Percentiles rank a stretch among this genome's conserved stretches.
Conservation (phyloP, 116 monocot species). For the Iris pallida region DNA sequence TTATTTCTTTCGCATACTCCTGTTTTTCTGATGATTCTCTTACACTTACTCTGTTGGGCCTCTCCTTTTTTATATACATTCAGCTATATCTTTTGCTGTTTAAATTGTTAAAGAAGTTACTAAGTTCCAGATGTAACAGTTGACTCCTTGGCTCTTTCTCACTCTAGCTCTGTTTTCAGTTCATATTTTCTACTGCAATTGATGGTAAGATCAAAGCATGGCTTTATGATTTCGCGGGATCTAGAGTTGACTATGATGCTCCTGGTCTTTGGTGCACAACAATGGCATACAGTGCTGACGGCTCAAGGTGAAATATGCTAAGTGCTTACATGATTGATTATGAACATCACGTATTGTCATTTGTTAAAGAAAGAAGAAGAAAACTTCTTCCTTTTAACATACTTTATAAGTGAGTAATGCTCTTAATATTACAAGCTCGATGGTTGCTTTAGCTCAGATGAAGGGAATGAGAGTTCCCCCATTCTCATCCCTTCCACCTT, state of each 20-base stretch:
- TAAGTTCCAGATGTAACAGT: slow-evolving; percentile 92
- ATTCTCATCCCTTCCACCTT: too few relatives aligned
- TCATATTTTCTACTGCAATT: slow-evolving; percentile 58
- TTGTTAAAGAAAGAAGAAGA: too few relatives aligned
- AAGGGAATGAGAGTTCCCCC: too few relatives aligned
- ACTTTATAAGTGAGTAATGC: too few relatives aligned
- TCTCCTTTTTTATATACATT: too few relatives aligned
- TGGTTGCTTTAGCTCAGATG: too few relatives aligned
- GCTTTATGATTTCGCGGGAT: slow-evolving; percentile 61
- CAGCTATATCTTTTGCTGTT: too few relatives aligned
- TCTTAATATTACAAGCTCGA: too few relatives aligned
- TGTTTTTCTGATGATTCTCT: too few relatives aligned
- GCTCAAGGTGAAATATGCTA: slow-evolving; percentile 19
- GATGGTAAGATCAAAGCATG: slow-evolving; percentile 85
- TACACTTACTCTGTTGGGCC: too few relatives aligned
- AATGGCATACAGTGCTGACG: slow-evolving; percentile 72
- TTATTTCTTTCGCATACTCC: slow-evolving; percentile 7
- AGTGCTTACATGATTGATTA: background rate
- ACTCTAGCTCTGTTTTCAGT: slow-evolving; percentile 32
- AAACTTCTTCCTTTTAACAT: too few relatives aligned
- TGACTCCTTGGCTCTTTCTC: slow-evolving; percentile 8
- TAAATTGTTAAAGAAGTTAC: slow-evolving; percentile 7
- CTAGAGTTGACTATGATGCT: slow-evolving; percentile 72
- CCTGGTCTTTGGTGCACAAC: slow-evolving; percentile 67
- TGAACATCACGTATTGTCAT: background rate